These are phyloP conservation scores for Scheffersomyces segobiensis DNA, from an alignment of 1,139 yeast species.

Conservation along the genomic window DNA sequence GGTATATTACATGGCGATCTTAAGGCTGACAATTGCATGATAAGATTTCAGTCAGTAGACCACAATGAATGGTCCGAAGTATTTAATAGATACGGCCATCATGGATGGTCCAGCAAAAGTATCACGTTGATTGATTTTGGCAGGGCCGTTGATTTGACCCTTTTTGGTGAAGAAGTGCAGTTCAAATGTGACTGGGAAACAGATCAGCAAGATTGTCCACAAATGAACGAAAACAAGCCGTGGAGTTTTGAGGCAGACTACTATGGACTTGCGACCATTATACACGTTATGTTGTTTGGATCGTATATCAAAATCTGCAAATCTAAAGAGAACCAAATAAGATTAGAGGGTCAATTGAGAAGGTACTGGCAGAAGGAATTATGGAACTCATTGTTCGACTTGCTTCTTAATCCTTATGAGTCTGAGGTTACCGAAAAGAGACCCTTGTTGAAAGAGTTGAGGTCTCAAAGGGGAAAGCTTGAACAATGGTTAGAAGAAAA, in stretches of 20 bases:
- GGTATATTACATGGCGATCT: constrained; percentile 84
- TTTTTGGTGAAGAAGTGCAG: constrained; percentile 49
- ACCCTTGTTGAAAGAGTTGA: constrained; percentile 45
- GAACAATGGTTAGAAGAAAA: constrained; percentile 45
- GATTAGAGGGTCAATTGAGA: constrained; percentile 51
- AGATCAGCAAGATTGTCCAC: constrained; percentile 76
- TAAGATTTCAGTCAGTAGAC: constrained; percentile 43
- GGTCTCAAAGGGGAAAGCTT: constrained; percentile 36
- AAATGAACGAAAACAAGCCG: constrained; percentile 59
- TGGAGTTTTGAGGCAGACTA: constrained; percentile 89
- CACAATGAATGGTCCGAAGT: constrained; percentile 18
- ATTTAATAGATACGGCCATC: constrained; percentile 32
- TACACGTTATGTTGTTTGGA: constrained; percentile 75
- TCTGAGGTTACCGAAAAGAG: constrained; percentile 13
- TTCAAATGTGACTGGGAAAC: constrained; percentile 65
- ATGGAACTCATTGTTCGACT: constrained; percentile 70
- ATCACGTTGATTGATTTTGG: constrained; percentile 81
- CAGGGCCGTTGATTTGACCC: constrained; percentile 68
- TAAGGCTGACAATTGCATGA: constrained; percentile 86
- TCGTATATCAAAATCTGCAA: constrained; percentile 51
- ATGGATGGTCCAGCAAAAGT: constrained; percentile 58
- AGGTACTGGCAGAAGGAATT: constrained; percentile 76
- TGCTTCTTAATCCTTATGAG: constrained; percentile 61
- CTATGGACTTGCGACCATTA: constrained; percentile 75
- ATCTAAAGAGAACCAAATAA: constrained; percentile 24